Evolutionary conservation across 1,139 yeast genomes (phyloP).

Genomic region (Eremothecium cymbalariae): DNA sequence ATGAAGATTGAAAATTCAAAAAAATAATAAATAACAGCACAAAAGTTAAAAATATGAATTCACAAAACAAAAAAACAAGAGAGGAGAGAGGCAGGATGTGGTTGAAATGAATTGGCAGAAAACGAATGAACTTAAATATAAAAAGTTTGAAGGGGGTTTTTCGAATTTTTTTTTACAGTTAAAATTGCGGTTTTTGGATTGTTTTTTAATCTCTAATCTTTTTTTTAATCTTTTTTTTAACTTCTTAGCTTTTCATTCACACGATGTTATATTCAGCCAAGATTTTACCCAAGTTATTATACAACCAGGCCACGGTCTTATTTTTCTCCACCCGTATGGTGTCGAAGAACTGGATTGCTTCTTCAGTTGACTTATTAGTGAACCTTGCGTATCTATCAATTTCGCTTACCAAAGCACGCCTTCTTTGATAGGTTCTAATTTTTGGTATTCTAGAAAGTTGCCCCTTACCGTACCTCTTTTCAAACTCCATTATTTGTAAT

Average conservation of each 20-base stretch:
- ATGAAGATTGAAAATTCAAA: too few species aligned
- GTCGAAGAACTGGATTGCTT: slow-evolving; percentile 18
- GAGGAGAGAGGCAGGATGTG: too few species aligned
- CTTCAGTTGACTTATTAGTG: slow-evolving; percentile 11
- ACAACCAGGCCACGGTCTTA: slow-evolving; percentile 21
- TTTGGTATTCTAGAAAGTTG: slow-evolving; percentile 20
- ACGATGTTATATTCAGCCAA: slow-evolving; percentile 12
- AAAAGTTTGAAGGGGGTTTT: too few species aligned
- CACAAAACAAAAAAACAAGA: too few species aligned
- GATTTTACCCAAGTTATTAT: slow-evolving; percentile 17
- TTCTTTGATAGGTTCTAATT: slow-evolving; percentile 23
- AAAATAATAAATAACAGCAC: too few species aligned
- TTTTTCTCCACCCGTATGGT: slow-evolving; percentile 13
- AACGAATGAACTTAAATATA: too few species aligned
- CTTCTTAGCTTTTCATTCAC: slow-evolving; percentile 1
- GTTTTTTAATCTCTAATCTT: background rate
- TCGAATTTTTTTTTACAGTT: too few species aligned
- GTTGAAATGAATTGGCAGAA: too few species aligned
- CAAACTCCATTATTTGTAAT: slow-evolving; percentile 18
- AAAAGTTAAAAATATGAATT: too few species aligned
- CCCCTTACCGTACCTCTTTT: slow-evolving; percentile 20
- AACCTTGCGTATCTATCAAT: slow-evolving; percentile 17
- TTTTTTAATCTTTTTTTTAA: background rate
- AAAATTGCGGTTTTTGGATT: background rate
- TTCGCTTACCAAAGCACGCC: slow-evolving; percentile 22